Base-by-base conservation (phyloP, 2,329 filamentous ascomycete genomes). In the Neobulgaria alba region DNA sequence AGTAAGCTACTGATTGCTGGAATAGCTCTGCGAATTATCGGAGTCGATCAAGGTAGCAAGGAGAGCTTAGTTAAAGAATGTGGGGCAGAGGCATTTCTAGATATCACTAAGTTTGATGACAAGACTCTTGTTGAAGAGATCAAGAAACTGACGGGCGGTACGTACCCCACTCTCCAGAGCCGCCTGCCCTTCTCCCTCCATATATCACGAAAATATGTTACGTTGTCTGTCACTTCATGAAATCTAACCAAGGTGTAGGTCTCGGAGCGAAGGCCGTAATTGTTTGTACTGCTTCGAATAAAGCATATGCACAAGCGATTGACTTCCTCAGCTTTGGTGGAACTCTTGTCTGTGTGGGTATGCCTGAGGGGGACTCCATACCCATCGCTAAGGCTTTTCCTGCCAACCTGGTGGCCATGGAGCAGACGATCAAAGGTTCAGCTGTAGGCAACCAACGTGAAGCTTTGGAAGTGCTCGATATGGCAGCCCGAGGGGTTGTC, bases 1-100 rank as follows among this genome's bases (percentile, higher is more conserved):
- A 12, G 12, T 12, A 26, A 7, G 7, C 12, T 26, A 26, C 23
- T 26, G 63, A n/a, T 16, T 20, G 16, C 12, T 10, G 79, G 71
- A 3, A 78, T 82, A 66, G 77, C 73, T 9, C 65, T 77, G 47
- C 69, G 79, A 33, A 75, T 82, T 26, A 77, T 82, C 42, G 79
- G 77, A 18, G 71, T 84, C 55, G 80, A 84, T 56, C 67, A 75
- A 49, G 73, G 71, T 33, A 71, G 67, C 52, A 84, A 84, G 58
- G 72, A 74, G 50, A 52, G 71, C 10, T 55, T 82, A 2, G 69
- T 74, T 8, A 68, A 69, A 35, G 66, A 72, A 1, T 76, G 67
- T n/a, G 79, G 79, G 7, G 78, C 78, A 0, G 78, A 83, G 55
- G 69, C 73, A 49, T 84, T 83, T 60, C 64, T 84, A 43, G 75